Evolutionary conservation across 1,139 yeast genomes (phyloP).

Genomic region (Scheffersomyces segobiensis): DNA sequence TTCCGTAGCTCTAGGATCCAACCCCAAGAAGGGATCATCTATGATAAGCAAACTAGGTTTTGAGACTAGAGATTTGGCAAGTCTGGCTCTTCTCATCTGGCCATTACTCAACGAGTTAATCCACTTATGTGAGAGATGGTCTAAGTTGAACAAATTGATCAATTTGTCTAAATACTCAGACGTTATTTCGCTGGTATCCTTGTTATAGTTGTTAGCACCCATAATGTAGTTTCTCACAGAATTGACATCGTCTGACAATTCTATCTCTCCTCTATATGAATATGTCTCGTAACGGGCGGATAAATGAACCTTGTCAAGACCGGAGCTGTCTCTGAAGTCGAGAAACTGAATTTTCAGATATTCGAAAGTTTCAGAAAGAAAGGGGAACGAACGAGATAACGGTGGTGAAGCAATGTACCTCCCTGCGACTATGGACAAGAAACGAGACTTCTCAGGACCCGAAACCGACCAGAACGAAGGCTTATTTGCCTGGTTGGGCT

Average conservation of each 20-base stretch:
- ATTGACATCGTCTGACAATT: slow-evolving; percentile 71
- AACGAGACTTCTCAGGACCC: slow-evolving; percentile 37
- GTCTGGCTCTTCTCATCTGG: slow-evolving; percentile 84
- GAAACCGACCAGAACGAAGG: slow-evolving; percentile 34
- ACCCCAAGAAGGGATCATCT: slow-evolving; percentile 91
- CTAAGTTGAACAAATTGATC: slow-evolving; percentile 54
- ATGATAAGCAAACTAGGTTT: slow-evolving; percentile 68
- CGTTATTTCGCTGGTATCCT: slow-evolving; percentile 16
- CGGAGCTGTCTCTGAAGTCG: slow-evolving; percentile 58
- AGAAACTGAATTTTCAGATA: slow-evolving; percentile 43
- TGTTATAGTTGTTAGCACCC: slow-evolving; percentile 51
- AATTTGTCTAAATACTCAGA: slow-evolving; percentile 38
- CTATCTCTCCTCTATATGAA: slow-evolving; percentile 52
- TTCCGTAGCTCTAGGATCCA: slow-evolving; percentile 73
- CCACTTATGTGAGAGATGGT: slow-evolving; percentile 67
- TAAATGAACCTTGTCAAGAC: slow-evolving; percentile 71
- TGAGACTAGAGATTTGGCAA: slow-evolving; percentile 70
- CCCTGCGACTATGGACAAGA: slow-evolving; percentile 35
- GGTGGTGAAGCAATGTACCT: slow-evolving; percentile 54
- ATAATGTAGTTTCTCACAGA: slow-evolving; percentile 63
- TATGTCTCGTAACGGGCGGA: slow-evolving; percentile 88
- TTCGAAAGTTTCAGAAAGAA: slow-evolving; percentile 31
- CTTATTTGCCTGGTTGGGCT: slow-evolving; percentile 12
- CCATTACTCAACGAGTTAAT: slow-evolving; percentile 90
- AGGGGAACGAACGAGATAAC: slow-evolving; percentile 55